Conservation (phyloP, 2,329 filamentous ascomycete genomes). For the Fusarium sp. region DNA sequence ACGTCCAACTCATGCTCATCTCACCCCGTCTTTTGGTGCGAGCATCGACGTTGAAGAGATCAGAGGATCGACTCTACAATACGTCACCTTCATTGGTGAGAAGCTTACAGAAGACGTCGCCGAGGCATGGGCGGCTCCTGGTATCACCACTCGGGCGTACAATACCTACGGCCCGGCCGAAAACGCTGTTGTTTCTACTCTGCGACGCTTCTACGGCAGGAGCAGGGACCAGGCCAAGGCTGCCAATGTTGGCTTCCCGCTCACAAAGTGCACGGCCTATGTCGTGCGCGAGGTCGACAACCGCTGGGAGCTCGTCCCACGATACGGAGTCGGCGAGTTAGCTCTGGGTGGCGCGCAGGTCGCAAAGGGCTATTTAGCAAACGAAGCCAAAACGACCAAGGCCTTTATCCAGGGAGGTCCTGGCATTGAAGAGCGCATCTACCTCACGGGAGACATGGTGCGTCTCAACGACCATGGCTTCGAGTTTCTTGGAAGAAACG, state of each 20-base stretch:
- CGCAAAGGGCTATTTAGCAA: conserved; percentile 24
- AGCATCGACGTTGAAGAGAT: conserved; percentile 23
- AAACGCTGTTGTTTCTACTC: conserved; percentile 24
- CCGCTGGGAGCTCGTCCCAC: conserved; percentile 26
- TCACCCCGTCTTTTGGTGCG: conserved; percentile 23
- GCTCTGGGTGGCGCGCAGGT: conserved; percentile 21
- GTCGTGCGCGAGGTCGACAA: conserved; percentile 24
- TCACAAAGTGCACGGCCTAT: conserved; percentile 17
- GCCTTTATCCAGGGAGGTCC: conserved; percentile 21
- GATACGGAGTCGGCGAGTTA: conserved; percentile 25
- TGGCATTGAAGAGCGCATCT: conserved; percentile 20
- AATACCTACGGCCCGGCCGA: conserved; percentile 22
- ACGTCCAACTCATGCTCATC: conserved; percentile 18
- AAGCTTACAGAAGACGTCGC: conserved; percentile 27
- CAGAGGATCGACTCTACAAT: conserved; percentile 16
- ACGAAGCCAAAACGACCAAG: conserved; percentile 24
- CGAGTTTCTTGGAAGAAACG: conserved; percentile 26
- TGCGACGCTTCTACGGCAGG: conserved; percentile 21
- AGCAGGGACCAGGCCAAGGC: conserved; percentile 19
- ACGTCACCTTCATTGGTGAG: conserved; percentile 23
- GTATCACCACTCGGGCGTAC: conserved; percentile 16
- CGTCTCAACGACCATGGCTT: conserved; percentile 27
- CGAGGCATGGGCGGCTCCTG: conserved; percentile 20
- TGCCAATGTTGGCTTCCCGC: conserved; percentile 22
- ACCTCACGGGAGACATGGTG: conserved; percentile 25